Conservation (phyloP, 2,329 filamentous ascomycete species). For the Colletotrichum simmondsii region DNA sequence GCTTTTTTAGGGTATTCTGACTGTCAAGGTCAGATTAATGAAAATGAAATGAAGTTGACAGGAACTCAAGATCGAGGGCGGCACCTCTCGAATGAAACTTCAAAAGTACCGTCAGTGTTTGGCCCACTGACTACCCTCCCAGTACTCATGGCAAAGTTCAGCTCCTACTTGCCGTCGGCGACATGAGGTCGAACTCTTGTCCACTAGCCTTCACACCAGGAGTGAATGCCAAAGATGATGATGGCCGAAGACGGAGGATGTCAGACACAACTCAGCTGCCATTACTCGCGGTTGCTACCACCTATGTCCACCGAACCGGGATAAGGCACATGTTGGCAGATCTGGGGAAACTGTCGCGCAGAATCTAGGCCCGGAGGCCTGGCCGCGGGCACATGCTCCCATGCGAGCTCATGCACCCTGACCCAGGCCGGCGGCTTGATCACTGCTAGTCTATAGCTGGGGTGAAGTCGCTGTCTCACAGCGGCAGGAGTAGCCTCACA, state of each 20-base stretch:
- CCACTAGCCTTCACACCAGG: background rate
- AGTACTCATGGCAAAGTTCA: background rate
- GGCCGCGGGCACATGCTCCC: background rate
- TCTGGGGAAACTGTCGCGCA: background rate
- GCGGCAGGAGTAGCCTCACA: background rate
- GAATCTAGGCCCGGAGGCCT: background rate
- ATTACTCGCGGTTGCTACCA: background rate
- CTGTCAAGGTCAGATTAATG: background rate
- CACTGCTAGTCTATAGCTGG: background rate
- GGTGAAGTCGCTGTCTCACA: too few species aligned
- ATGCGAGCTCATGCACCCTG: background rate
- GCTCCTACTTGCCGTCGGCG: too few species aligned
- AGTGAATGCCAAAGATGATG: background rate
- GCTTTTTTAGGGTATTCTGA: background rate
- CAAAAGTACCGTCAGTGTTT: background rate
- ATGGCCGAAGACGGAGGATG: background rate
- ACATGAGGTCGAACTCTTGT: background rate
- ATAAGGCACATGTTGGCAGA: background rate
- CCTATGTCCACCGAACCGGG: background rate
- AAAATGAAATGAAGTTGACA: background rate
- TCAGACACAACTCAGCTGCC: background rate
- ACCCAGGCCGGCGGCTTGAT: background rate
- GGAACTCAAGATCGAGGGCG: background rate
- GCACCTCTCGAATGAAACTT: background rate
- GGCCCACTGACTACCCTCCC: background rate